These are phyloP conservation scores for Solanum chmielewskii DNA, from an alignment of 257 asterid genomes.

Conservation along the genomic window DNA sequence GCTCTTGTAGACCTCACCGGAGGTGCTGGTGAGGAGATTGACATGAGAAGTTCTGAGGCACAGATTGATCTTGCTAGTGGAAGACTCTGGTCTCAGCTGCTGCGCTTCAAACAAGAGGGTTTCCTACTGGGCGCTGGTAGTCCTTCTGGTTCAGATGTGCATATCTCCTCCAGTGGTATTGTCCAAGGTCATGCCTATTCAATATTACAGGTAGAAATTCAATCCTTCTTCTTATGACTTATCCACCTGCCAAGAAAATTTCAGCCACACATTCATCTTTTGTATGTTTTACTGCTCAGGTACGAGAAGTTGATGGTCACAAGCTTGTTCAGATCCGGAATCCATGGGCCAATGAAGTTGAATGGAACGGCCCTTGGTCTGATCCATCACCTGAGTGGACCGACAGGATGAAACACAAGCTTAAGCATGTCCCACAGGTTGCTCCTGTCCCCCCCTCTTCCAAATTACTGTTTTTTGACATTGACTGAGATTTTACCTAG, in stretches of 20 bases:
- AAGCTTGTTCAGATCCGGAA: slow-evolving; percentile 96
- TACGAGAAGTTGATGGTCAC: slow-evolving; percentile 82
- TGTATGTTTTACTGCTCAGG: slow-evolving; percentile 25
- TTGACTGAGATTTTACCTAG: background rate
- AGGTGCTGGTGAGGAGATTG: slow-evolving; percentile 99
- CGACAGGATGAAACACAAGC: slow-evolving; percentile 97
- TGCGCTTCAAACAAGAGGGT: slow-evolving; percentile 92
- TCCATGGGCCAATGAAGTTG: slow-evolving; percentile 99
- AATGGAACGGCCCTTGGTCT: slow-evolving; percentile 99
- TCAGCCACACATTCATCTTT: background rate
- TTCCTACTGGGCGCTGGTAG: slow-evolving; percentile 99
- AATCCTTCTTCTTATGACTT: background rate
- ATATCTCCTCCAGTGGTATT: slow-evolving; percentile 89
- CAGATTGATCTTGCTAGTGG: slow-evolving; percentile 99
- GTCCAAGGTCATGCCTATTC: slow-evolving; percentile 99
- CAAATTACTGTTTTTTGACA: background rate
- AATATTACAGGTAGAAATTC: slow-evolving; percentile 58
- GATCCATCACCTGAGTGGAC: slow-evolving; percentile 98
- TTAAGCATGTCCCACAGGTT: slow-evolving; percentile 86
- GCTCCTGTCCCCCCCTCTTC: background rate
- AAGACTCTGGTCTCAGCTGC: slow-evolving; percentile 87
- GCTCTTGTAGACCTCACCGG: slow-evolving; percentile 99
- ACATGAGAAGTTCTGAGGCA: slow-evolving; percentile 95
- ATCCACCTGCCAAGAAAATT: background rate
- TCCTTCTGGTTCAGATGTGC: slow-evolving; percentile 99